Evolutionary conservation across 163 green algal species (phyloP).

Genomic region (Scenedesmus sp.): DNA sequence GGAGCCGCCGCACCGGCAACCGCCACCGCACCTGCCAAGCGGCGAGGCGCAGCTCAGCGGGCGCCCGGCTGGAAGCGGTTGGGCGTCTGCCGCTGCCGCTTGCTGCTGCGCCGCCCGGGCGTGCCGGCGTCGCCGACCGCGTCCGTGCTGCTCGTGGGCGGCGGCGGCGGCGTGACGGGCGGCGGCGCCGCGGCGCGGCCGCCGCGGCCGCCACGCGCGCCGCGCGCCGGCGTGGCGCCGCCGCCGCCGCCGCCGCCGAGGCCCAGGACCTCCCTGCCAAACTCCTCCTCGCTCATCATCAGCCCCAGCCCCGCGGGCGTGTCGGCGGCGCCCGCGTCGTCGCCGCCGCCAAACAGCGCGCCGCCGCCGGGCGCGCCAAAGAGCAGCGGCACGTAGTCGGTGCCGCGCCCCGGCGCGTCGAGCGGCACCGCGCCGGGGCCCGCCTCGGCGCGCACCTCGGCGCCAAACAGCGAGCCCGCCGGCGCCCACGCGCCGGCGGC

Average conservation of each 20-base stretch:
- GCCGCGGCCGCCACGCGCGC: not conserved
- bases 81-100: slow-evolving; percentile 11
- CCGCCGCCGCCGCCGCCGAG: not conserved
- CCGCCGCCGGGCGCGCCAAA: slow-evolving; percentile 18
- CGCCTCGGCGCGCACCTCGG: slow-evolving; percentile 17
- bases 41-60: too few relatives aligned
- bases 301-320: not conserved
- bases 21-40: too few relatives aligned
- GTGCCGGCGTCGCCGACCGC: too few relatives aligned
- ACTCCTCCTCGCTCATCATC: slow-evolving; percentile 34
- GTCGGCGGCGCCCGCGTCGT: not conserved
- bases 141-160: too few relatives aligned
- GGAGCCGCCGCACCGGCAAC: too few relatives aligned
- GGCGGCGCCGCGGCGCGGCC: not conserved
- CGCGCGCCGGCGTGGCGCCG: not conserved
- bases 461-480: slow-evolving; percentile 23
- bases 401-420: not conserved
- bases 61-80: too few relatives aligned
- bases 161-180: too few relatives aligned
- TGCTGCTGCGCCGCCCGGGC: slow-evolving; percentile 20
- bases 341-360: not conserved
- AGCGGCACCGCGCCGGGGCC: slow-evolving; percentile 16
- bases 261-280: slow-evolving; percentile 27
- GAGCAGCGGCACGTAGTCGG: slow-evolving; percentile 25
- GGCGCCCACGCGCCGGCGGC: too few relatives aligned